Conservation (phyloP, 805 yeast genomes). For the Lipomyces orientalis region DNA sequence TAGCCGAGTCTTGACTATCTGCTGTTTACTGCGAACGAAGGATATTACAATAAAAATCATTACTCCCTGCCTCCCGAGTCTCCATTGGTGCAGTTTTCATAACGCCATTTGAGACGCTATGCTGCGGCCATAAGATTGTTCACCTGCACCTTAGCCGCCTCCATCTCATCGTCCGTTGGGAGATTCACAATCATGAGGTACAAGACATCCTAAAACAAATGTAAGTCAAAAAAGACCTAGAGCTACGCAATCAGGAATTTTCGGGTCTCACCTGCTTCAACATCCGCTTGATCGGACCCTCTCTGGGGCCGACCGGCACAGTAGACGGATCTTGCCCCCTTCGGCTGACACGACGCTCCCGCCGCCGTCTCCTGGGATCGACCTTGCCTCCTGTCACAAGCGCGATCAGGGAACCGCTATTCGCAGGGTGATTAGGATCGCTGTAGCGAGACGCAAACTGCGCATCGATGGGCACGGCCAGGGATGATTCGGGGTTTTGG, state of each 20-base stretch:
- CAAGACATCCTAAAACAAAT: background rate
- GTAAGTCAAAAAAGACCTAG: background rate
- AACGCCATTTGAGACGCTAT: no score
- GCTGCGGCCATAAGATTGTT: background rate
- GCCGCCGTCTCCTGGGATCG: background rate
- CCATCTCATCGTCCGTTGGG: conserved; percentile 1
- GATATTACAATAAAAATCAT: no score
- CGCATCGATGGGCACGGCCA: background rate
- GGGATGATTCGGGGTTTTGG: background rate
- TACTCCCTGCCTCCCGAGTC: no score
- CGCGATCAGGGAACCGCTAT: background rate
- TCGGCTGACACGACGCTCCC: no score
- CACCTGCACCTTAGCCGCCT: background rate
- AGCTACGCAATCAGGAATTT: background rate
- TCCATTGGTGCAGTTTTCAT: no score
- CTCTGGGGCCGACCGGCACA: no score
- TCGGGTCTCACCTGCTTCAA: no score
- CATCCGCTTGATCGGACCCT: no score
- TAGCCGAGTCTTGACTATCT: background rate
- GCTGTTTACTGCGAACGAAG: no score
- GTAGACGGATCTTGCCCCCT: no score
- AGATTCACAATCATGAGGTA: conserved; percentile 8
- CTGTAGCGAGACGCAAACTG: background rate
- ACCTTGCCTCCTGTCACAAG: conserved; percentile 6
- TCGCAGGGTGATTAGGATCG: conserved; percentile 7